Percentiles rank a stretch among this genome's conserved stretches.
phyloP scores from a whole-genome alignment of 768 basidiomycete species.

The Rhizopogon vinicolor region DNA sequence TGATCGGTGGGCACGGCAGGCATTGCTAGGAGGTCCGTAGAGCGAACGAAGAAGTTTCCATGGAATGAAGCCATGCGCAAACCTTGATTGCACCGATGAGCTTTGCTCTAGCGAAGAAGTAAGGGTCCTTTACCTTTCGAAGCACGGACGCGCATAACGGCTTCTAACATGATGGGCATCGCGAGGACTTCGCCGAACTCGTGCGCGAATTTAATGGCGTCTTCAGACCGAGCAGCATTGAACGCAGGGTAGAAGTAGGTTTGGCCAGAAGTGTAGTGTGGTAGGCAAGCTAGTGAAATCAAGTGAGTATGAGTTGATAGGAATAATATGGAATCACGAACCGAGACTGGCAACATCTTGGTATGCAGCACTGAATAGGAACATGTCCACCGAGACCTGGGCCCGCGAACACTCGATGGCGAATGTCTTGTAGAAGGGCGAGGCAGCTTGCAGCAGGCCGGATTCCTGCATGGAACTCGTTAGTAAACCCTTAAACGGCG shows the following conservation, averaged over 20 bases:
- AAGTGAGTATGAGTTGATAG: neutral
- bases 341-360: conserved; percentile 94
- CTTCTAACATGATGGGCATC: conserved; percentile 93
- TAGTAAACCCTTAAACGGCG: neutral
- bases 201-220: conserved; percentile 97
- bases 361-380: conserved; percentile 90
- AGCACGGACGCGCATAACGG: conserved; percentile 97
- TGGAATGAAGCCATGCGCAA: conserved; percentile 97
- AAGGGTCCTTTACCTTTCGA: conserved; percentile 63
- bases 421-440: conserved; percentile 96
- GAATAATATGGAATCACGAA: conserved; percentile 26
- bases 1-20: conserved; percentile 96
- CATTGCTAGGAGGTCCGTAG: conserved; percentile 93
- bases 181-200: conserved; percentile 93
- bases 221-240: conserved; percentile 90
- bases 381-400: conserved; percentile 99
- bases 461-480: conserved; percentile 60
- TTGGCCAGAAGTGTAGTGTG: conserved; percentile 96
- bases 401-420: conserved; percentile 97
- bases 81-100: conserved; percentile 36
- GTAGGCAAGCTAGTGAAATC: conserved; percentile 66
- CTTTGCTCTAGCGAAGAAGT: neutral
- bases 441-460: conserved; percentile 85
- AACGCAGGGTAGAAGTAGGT: conserved; percentile 99
- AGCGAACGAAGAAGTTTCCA: conserved; percentile 97